Conservation (phyloP, 371 early-diverging fungal species). For the Mitosporidium daphniae region DNA sequence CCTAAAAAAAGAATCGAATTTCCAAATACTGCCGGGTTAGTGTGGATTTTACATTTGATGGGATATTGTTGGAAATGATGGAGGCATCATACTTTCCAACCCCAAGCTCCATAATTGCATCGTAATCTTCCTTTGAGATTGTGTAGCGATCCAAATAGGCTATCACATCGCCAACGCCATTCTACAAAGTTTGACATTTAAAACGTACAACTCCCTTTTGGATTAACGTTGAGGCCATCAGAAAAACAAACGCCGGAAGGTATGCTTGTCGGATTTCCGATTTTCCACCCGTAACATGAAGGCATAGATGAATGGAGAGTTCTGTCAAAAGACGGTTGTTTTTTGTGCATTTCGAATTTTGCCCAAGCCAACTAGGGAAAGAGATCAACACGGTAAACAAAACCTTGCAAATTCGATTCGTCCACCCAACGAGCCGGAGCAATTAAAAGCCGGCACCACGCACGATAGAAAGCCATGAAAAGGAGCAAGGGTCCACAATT, state of each 20-base stretch:
- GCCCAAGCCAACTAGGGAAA: constrained; percentile 41
- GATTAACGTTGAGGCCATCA: constrained; percentile 19
- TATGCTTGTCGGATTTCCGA: constrained; percentile 41
- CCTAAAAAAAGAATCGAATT: constrained; percentile 7
- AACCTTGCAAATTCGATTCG: constrained; percentile 2
- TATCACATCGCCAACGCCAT: constrained; percentile 27
- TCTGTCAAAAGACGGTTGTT: constrained; percentile 26
- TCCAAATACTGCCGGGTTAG: constrained; percentile 29
- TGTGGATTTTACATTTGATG: constrained; percentile 22
- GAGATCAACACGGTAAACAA: constrained; percentile 3
- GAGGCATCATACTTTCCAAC: constrained; percentile 9
- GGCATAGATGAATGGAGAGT: constrained; percentile 35
- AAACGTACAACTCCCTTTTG: constrained; percentile 11
- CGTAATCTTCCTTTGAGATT: constrained; percentile 46
- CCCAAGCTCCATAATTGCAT: constrained; percentile 33
- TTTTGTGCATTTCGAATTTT: constrained; percentile 45
- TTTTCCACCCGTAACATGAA: constrained; percentile 35
- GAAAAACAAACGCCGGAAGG: constrained; percentile 23
- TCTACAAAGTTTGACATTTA: constrained; percentile 6
- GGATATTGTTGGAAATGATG: constrained; percentile 15
- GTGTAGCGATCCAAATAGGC: constrained; percentile 49
- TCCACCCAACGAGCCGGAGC: constrained; percentile 1
- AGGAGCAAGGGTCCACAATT: constrained; percentile 66
- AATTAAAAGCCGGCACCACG: constrained; percentile 28
- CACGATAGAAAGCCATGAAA: constrained; percentile 54